Conservation (phyloP, 2,329 filamentous ascomycete genomes). For the Aspergillus fijiensis region DNA sequence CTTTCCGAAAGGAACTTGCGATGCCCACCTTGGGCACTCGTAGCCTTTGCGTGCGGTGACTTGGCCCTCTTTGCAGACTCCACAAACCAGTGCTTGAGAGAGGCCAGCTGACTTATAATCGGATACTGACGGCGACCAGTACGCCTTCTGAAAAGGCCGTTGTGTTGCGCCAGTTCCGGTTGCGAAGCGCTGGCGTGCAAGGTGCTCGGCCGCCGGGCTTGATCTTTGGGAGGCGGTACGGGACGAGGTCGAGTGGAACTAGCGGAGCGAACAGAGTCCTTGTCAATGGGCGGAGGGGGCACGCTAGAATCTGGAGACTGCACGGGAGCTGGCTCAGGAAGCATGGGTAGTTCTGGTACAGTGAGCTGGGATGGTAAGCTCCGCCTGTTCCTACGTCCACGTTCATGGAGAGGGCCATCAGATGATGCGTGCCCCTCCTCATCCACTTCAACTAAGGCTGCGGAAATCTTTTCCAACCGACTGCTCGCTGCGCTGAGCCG, state of each 20-base stretch:
- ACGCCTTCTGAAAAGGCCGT: slow-evolving; percentile 56
- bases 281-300: slow-evolving; percentile 72
- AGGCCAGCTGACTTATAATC: slow-evolving; percentile 65
- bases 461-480: slow-evolving; percentile 76
- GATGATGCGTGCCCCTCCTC: slow-evolving; percentile 62
- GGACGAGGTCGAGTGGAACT: slow-evolving; percentile 78
- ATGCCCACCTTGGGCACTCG: slow-evolving; percentile 28
- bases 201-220: slow-evolving; percentile 75
- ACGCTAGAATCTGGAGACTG: slow-evolving; percentile 38
- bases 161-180: slow-evolving; percentile 59
- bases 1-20: slow-evolving; percentile 42
- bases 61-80: slow-evolving; percentile 64
- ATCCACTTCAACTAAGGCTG: slow-evolving; percentile 73
- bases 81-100: slow-evolving; percentile 71
- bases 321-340: slow-evolving; percentile 60
- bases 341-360: slow-evolving; percentile 71
- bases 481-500: slow-evolving; percentile 87
- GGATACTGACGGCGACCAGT: slow-evolving; percentile 59
- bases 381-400: slow-evolving; percentile 75
- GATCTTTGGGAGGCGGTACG: slow-evolving; percentile 83
- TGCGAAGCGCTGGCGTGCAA: slow-evolving; percentile 78
- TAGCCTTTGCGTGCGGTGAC: slow-evolving; percentile 49
- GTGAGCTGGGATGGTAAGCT: slow-evolving; percentile 64
- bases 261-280: slow-evolving; percentile 66
- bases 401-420: slow-evolving; percentile 62